A percentile compares a stretch with the other conserved stretches of the same genome.
These are phyloP conservation scores for Cylindrodendrum hubeiense DNA, from an alignment of 2,329 filamentous ascomycete species.

Conservation along the genomic window DNA sequence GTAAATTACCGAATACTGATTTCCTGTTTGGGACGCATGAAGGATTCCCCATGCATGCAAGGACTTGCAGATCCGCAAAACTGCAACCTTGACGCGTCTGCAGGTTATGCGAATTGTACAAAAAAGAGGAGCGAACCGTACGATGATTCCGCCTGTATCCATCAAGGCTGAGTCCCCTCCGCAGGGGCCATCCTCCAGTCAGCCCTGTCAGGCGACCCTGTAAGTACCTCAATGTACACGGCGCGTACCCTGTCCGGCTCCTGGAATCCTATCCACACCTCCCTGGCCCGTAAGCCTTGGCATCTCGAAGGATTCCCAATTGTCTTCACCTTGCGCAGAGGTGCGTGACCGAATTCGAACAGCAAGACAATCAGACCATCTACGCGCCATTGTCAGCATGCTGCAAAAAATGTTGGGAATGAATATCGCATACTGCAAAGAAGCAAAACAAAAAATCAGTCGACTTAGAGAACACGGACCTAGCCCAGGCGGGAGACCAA, in stretches of 20 bases:
- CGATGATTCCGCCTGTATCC: background rate
- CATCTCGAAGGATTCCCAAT: background rate
- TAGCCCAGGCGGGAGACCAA: background rate
- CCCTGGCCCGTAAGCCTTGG: background rate
- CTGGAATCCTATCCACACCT: no score
- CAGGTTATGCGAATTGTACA: background rate
- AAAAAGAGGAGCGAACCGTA: no score
- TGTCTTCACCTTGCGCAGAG: background rate
- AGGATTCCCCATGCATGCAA: conserved; percentile 5
- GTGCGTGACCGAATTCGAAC: background rate
- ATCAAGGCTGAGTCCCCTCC: background rate
- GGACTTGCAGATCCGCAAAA: background rate
- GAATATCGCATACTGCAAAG: background rate
- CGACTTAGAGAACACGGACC: background rate
- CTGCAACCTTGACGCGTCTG: conserved; percentile 7
- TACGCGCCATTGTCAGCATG: background rate
- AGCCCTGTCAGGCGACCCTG: background rate
- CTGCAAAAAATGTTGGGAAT: background rate
- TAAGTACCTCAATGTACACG: conserved; percentile 4
- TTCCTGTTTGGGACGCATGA: background rate
- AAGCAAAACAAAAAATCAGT: background rate
- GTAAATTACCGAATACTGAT: background rate
- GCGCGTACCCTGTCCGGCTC: no score
- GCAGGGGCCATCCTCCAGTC: background rate
- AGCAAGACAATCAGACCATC: background rate